Conservation (phyloP, 805 yeast genomes). For the Groenewaldozyma salmanticensis region DNA sequence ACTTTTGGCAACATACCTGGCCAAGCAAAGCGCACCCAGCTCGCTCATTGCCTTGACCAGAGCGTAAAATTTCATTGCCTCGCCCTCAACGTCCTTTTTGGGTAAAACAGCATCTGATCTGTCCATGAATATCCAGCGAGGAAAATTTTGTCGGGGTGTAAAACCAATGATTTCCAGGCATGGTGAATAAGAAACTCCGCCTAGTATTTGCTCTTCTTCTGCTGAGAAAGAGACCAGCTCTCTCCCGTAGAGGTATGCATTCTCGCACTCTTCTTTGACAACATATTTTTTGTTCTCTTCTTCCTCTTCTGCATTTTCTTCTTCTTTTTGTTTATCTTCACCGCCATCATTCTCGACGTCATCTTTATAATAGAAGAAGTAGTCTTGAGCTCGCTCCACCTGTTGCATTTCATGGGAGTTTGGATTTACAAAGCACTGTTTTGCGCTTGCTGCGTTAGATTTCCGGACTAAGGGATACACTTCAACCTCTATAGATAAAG, state of each 20-base stretch:
- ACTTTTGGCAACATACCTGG: conserved; percentile 47
- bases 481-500: conserved; percentile 18
- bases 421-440: background rate
- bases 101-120: conserved; percentile 48
- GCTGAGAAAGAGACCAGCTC: conserved; percentile 45
- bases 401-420: background rate
- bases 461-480: conserved; percentile 16
- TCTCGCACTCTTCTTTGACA: conserved; percentile 34
- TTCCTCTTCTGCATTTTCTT: conserved; percentile 14
- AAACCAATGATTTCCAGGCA: conserved; percentile 63
- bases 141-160: conserved; percentile 35
- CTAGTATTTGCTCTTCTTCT: conserved; percentile 31
- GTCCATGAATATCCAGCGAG: conserved; percentile 49
- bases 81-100: conserved; percentile 31
- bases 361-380: background rate
- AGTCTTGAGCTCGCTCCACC: background rate
- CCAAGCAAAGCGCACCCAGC: conserved; percentile 43
- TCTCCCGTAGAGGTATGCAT: conserved; percentile 61
- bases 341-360: conserved; percentile 4
- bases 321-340: conserved; percentile 15
- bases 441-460: conserved; percentile 1
- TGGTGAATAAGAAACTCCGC: conserved; percentile 30
- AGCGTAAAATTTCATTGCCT: conserved; percentile 26
- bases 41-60: conserved; percentile 46
- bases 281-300: conserved; percentile 22